A percentile compares a stretch with the other conserved stretches of the same genome.
Evolutionary conservation across 306 rosid genomes (phyloP).

Genomic region (Vicia faba): DNA sequence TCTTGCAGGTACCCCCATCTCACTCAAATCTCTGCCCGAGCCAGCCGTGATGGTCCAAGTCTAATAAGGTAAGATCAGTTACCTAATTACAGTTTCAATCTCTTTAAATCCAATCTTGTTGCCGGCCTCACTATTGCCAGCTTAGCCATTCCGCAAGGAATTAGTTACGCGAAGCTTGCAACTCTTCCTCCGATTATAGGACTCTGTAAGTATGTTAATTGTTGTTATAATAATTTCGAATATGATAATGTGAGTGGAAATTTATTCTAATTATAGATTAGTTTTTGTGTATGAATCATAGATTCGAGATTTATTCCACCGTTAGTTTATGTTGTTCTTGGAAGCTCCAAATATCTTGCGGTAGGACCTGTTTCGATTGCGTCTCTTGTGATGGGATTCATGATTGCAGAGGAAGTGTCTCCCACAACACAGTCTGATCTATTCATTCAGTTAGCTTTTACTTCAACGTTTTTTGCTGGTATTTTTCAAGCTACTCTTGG

Average conservation of each 20-base stretch:
- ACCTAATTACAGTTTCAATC: constrained; percentile 58
- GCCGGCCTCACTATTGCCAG: constrained; percentile 92
- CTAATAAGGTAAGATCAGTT: no score
- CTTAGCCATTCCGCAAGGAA: constrained; percentile 93
- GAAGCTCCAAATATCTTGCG: constrained; percentile 82
- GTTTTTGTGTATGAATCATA: not conserved
- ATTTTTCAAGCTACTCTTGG: constrained; percentile 82
- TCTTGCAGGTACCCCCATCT: no score
- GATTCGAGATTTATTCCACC: constrained; percentile 97
- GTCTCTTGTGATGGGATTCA: constrained; percentile 80
- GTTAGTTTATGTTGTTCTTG: constrained; percentile 69
- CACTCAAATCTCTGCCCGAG: no score
- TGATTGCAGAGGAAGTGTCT: constrained; percentile 75
- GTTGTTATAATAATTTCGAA: not conserved
- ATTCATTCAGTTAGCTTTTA: constrained; percentile 69
- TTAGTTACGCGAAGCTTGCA: constrained; percentile 86
- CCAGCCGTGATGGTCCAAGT: no score
- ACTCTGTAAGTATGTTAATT: constrained; percentile 64
- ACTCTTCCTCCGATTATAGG: constrained; percentile 77
- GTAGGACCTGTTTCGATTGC: constrained; percentile 89
- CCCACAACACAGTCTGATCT: constrained; percentile 54
- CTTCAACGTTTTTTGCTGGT: constrained; percentile 88
- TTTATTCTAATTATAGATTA: not conserved
- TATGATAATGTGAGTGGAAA: not conserved
- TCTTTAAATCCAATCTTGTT: constrained; percentile 74